Percentiles rank a stretch among this genome's conserved stretches.
Conservation (phyloP, 202 grass and related monocot species). For the Digitaria exilis region DNA sequence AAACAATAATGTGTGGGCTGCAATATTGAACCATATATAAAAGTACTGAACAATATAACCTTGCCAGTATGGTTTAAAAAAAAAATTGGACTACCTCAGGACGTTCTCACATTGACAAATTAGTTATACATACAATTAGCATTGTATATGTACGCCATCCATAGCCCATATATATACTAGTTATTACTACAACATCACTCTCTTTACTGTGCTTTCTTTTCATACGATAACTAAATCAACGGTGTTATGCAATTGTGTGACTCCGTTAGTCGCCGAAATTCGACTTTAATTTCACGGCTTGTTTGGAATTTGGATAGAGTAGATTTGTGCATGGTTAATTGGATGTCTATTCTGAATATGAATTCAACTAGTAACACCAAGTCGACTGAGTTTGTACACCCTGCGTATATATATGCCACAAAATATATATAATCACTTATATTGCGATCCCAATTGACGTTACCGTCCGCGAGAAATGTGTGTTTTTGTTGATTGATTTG, state of each 20-base stretch:
- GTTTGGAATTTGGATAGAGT: background rate
- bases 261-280: no score
- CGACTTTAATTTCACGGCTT: no score
- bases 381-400: no score
- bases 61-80: background rate
- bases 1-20: background rate
- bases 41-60: background rate
- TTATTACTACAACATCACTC: no score
- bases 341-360: no score
- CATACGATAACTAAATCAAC: background rate
- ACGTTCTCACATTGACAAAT: background rate
- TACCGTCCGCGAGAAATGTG: background rate
- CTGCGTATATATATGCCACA: no score
- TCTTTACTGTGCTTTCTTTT: no score
- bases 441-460: background rate
- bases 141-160: no score
- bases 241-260: no score
- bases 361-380: no score
- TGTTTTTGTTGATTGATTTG: background rate
- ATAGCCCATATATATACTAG: no score
- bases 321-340: background rate
- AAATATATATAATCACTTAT: background rate
- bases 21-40: background rate
- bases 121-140: no score
- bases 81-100: background rate